Evolutionary conservation across 2,329 filamentous ascomycete species (phyloP).

Genomic region (Xylariaceae sp.): DNA sequence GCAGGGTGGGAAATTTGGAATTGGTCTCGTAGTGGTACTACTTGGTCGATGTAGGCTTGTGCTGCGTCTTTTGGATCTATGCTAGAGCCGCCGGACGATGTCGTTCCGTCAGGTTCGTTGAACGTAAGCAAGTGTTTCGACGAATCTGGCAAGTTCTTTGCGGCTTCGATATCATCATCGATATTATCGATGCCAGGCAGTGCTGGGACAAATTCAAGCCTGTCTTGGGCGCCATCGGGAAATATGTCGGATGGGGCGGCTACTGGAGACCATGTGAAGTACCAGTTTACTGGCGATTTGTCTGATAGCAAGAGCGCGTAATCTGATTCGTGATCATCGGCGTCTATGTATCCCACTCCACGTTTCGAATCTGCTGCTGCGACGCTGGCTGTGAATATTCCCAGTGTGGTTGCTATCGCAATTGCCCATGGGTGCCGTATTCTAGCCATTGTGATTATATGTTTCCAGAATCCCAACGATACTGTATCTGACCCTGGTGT

Average conservation of each 20-base stretch:
- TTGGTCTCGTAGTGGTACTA: slow-evolving; percentile 32
- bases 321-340: slow-evolving; percentile 25
- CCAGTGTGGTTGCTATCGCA: background rate
- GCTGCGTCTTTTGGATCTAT: slow-evolving; percentile 38
- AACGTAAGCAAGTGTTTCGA: slow-evolving; percentile 39
- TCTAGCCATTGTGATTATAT: too few species aligned
- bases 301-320: slow-evolving; percentile 33
- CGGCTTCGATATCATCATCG: slow-evolving; percentile 21
- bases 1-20: slow-evolving; percentile 40
- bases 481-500: too few species aligned
- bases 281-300: slow-evolving; percentile 38
- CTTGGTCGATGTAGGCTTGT: slow-evolving; percentile 33
- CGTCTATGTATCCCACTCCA: slow-evolving; percentile 25
- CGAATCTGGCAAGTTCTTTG: slow-evolving; percentile 29
- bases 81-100: slow-evolving; percentile 35
- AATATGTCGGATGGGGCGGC: slow-evolving; percentile 20
- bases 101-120: slow-evolving; percentile 41
- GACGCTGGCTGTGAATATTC: background rate
- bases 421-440: too few species aligned
- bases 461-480: too few species aligned
- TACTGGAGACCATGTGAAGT: slow-evolving; percentile 40
- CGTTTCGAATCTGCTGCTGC: slow-evolving; percentile 21
- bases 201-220: slow-evolving; percentile 35
- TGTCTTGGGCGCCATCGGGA: slow-evolving; percentile 20
- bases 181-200: slow-evolving; percentile 36